Evolutionary conservation across 2,329 filamentous ascomycete species (phyloP), one percentile per base, ranked within the genome.

Genomic region (Spiromastix sp.): DNA sequence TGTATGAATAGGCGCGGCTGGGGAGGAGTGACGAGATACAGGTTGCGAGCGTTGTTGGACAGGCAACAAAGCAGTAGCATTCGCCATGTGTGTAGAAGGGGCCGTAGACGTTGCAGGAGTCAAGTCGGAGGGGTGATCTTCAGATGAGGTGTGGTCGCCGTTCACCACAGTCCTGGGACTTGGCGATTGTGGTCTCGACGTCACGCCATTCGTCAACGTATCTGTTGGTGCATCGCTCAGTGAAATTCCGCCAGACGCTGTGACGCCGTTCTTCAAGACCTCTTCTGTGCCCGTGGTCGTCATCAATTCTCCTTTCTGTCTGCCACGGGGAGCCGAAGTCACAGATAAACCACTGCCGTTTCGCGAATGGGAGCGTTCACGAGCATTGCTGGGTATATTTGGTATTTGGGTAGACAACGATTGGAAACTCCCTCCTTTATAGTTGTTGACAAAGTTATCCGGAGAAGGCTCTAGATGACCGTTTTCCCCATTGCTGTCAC

Each of bases 321-420:
- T 15, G 63, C 61, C 30, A 50, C 50, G 28, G 42, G 52, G 54
- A 13, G 51, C 54, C 41, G 55, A 59, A 21, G 49, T 51, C 41
- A 63, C 34, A n/a, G 61, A 63, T 41, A 81, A 72, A 12, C 68
- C 62, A 42, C 64, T 68, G 25, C 55, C 57, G 41, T 64, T 54
- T 45, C 60, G 59, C 34, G 60, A 55, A 38, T 53, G 53, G 21
- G 51, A 54, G 45, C 49, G 55, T 13, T 64, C 62, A 51, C 58
- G 49, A 28, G 57, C 57, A 41, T 63, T 61, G 32, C 61, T 63
- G 37, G 57, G 58, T 40, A 56, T 52, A 40, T 56, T 62, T 38
- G 66, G 62, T 47, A 64, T 67, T 44, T 70, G 73, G 52, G 79
- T 77, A 46, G 71, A 68, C 51, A 74, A 51, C 72, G 61, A 78